Base-by-base conservation (phyloP, 2,329 filamentous ascomycete species). In the Ploettnerulaceae sp. region DNA sequence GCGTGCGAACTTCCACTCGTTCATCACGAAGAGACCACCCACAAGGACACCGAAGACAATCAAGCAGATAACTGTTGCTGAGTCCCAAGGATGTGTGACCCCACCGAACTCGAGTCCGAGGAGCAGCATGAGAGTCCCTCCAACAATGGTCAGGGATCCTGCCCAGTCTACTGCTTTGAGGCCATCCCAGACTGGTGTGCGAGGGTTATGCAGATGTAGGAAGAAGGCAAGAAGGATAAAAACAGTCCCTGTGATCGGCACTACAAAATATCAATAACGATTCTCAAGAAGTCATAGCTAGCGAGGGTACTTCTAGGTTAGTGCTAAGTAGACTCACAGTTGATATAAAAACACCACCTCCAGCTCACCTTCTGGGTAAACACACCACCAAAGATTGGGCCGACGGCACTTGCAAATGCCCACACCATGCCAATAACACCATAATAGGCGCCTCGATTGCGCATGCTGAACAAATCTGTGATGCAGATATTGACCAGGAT, bases 61-160 rank as follows among this genome's bases (percentile, higher is more conserved):
- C 77, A 64, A 40, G 48, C 61, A 63, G 32, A 64, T 55, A 3
- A 64, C 62, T 5, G 45, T 60, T 4, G 56, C 52, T 8, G 61
- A 64, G 17, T 37, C 29, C 63, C 62, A 89, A 1, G 89, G 84
- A 53, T 78, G 79, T 17, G 74, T 73, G 41, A 89, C 77, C 38
- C 88, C 89, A 45, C 89, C 90, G 52, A 91, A 88, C 61, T 94
- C 84, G 8, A 95, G 77, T 0, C 89, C 90, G 32, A 95, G 79
- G 3, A 95, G 77, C 54, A 95, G 73, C 86, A 95, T 91, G 15
- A 94, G 71, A 0, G 86, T 90, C 15, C 84, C 87, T 32, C 84
- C 85, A 12, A 77, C 70, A 12, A 84, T 75, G 2, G 76, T 69
- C 8, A 84, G 44, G 1, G 76, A 79, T 1, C 85, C 86, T 5